Evolutionary conservation across 139 green algal species (phyloP), one percentile per base, ranked within the genome.

Genomic region (Dunaliella primolecta): DNA sequence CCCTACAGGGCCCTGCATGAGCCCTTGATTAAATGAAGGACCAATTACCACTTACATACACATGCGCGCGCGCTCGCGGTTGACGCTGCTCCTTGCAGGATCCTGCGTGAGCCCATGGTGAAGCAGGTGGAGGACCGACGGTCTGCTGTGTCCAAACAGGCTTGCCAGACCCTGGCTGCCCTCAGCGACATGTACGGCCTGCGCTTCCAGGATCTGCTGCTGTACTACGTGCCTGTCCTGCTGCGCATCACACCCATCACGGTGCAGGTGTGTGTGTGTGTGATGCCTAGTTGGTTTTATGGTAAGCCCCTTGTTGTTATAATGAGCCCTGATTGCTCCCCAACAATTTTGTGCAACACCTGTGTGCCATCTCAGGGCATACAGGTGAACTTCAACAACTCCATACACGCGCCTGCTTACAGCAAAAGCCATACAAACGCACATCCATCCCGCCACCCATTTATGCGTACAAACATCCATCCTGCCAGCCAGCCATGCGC

Each of bases 221-320:
- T 89, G 21, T 35, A 87, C 24, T 89, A 95, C 74, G 76, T 97
- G 33, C 89, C 90, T 0, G 86, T 89, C 29, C 74, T 98, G 27
- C 94, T 97, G 84, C 94, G 93, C 79, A 86, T 93, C 34, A 75
- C 93, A 3, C 90, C 94, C 46, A 96, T 98, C 87, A 94, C 93
- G 2, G 93, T 97, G 31, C 91, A 95, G 82, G 92, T 94, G 37
- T 29, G 79, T 27, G 36, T 38, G 37, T 55, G 75, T 55, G 20
- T 38, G n/a, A 20, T n/a, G n/a, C n/a, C n/a, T n/a, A n/a, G n/a
- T n/a, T n/a, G n/a, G n/a, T n/a, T n/a, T n/a, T n/a, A n/a, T n/a
- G n/a, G n/a, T n/a, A n/a, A n/a, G n/a, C n/a, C n/a, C n/a, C n/a
- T n/a, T n/a, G n/a, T n/a, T n/a, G n/a, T n/a, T n/a, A n/a, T n/a